These are phyloP conservation scores for Saccharomycopsis schoenii DNA, from an alignment of 805 yeast genomes.

Conservation along the genomic window DNA sequence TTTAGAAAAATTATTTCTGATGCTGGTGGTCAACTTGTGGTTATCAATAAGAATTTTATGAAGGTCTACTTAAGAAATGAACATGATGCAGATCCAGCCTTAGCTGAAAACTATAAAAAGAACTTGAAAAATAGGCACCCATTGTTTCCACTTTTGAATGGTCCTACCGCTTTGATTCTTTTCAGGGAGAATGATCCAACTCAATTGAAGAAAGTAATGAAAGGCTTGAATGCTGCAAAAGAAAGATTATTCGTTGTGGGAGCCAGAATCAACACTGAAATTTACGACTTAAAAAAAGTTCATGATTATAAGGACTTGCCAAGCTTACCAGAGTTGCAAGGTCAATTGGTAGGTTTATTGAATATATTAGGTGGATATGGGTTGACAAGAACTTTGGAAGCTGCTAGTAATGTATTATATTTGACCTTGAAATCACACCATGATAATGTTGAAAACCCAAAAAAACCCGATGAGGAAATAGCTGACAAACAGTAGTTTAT, in stretches of 20 bases:
- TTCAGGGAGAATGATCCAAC: conserved; percentile 64
- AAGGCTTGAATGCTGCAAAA: conserved; percentile 48
- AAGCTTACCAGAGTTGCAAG: conserved; percentile 56
- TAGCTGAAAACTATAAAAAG: conserved; percentile 36
- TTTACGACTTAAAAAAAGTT: conserved; percentile 43
- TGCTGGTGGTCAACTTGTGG: conserved; percentile 60
- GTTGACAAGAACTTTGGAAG: conserved; percentile 68
- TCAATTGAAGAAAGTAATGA: conserved; percentile 51
- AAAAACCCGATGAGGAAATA: background rate
- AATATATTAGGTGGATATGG: conserved; percentile 87
- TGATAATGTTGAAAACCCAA: conserved; percentile 14
- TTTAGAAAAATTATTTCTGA: conserved; percentile 52
- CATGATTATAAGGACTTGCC: conserved; percentile 66
- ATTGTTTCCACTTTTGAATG: conserved; percentile 55
- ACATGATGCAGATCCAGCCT: conserved; percentile 64
- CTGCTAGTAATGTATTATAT: conserved; percentile 58
- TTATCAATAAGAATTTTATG: conserved; percentile 61
- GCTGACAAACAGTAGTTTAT: background rate
- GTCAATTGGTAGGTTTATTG: conserved; percentile 74
- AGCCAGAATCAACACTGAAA: conserved; percentile 62
- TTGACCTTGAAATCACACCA: conserved; percentile 60
- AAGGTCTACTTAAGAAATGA: conserved; percentile 68
- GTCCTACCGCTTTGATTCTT: conserved; percentile 78
- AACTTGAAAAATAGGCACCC: conserved; percentile 51
- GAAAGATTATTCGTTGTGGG: conserved; percentile 79